These are phyloP conservation scores for Gentiana dahurica DNA, from an alignment of 257 asterid species.

Conservation along the genomic window DNA sequence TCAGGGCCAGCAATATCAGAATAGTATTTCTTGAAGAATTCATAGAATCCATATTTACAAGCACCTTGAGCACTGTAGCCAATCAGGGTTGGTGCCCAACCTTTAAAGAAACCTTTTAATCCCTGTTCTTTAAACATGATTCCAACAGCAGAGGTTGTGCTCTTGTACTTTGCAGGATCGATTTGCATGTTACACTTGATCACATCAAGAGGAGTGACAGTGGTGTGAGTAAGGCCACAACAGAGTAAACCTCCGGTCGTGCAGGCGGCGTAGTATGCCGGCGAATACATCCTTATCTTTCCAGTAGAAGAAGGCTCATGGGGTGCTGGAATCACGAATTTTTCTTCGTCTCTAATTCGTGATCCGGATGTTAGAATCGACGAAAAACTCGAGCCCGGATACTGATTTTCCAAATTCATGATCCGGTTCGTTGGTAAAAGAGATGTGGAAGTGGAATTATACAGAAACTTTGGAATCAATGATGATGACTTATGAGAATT, in stretches of 20 bases:
- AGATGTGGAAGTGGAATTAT: slow-evolving; percentile 10
- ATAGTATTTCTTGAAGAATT: slow-evolving; percentile 64
- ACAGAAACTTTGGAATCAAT: slow-evolving; percentile 22
- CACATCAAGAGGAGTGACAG: slow-evolving; percentile 80
- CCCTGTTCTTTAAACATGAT: slow-evolving; percentile 66
- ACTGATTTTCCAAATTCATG: slow-evolving; percentile 6
- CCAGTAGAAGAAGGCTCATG: slow-evolving; percentile 35
- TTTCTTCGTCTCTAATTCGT: slow-evolving; percentile 6
- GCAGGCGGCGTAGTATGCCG: slow-evolving; percentile 56
- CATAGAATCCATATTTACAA: slow-evolving; percentile 66
- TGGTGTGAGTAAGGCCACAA: slow-evolving; percentile 70
- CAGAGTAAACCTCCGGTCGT: slow-evolving; percentile 50
- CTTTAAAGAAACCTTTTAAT: slow-evolving; percentile 50
- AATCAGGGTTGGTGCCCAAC: slow-evolving; percentile 77
- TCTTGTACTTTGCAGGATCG: slow-evolving; percentile 69
- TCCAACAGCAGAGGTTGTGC: slow-evolving; percentile 52
- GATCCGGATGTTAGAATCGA: slow-evolving; percentile 6
- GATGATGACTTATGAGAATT: slow-evolving; percentile 11
- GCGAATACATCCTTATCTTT: slow-evolving; percentile 54
- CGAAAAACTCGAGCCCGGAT: background rate
- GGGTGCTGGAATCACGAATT: slow-evolving; percentile 46
- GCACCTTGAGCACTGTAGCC: slow-evolving; percentile 94
- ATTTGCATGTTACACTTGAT: slow-evolving; percentile 97
- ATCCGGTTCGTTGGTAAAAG: background rate
- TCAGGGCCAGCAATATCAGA: slow-evolving; percentile 78